Evolutionary conservation across 371 early-diverging fungal species (phyloP).

Genomic region (Massospora cicadina): DNA sequence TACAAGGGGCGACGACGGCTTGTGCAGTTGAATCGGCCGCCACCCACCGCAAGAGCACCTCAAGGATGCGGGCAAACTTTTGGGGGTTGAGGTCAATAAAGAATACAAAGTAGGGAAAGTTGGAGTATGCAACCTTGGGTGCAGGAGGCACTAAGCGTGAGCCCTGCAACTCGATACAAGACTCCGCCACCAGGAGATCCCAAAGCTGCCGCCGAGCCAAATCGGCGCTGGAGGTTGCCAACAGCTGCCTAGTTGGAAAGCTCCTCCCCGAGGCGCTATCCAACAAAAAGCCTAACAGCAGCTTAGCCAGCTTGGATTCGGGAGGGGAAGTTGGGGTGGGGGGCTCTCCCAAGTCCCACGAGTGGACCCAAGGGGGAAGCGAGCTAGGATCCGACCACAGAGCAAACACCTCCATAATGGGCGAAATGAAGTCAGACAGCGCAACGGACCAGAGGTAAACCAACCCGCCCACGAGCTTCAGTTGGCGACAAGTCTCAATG

Average conservation of each 20-base stretch:
- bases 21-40: not conserved
- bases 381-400: not conserved
- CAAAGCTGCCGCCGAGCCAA: not conserved
- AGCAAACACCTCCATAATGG: not conserved
- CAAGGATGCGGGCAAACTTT: not conserved
- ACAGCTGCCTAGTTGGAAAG: not conserved
- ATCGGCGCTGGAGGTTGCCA: not conserved
- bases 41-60: not conserved
- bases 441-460: constrained; percentile 5
- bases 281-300: constrained; percentile 1
- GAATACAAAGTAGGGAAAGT: constrained; percentile 1
- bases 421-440: constrained; percentile 1
- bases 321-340: not conserved
- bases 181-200: not conserved
- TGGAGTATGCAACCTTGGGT: not conserved
- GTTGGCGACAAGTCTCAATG: not conserved
- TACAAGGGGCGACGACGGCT: not conserved
- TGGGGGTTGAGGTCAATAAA: not conserved
- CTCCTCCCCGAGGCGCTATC: not conserved
- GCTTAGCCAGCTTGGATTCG: not conserved
- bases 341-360: not conserved
- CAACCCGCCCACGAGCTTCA: not conserved
- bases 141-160: not conserved
- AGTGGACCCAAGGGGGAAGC: not conserved
- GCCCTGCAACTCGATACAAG: not conserved